Base-by-base conservation (phyloP, 176 grass and related monocot species). In the Alloteropsis semialata region DNA sequence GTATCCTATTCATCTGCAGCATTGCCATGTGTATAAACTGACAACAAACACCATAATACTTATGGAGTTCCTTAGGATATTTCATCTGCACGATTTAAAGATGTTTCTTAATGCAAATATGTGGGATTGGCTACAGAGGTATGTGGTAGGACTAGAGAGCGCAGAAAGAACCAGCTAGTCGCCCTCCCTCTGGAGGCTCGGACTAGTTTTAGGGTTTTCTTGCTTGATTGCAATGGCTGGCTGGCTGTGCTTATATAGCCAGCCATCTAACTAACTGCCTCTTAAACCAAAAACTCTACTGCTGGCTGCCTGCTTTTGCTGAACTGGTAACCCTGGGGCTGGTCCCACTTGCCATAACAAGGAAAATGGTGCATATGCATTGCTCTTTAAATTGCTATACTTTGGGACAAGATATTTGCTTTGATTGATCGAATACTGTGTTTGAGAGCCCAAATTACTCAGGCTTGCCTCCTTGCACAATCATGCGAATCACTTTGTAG, bases 401-500 rank as follows among this genome's bases (percentile, higher is more conserved):
- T 70, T 46, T 84, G 13, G 28, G 38, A 36, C 10, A 17, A 34
- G 6, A 22, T 49, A 21, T 36, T 78, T 78, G 68, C n/a, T 84
- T 65, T 75, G 45, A 43, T 75, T 44, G 13, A 53, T 34, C 18
- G 62, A 58, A 77, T 22, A 11, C 37, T 84, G 8, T 62, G 21
- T 75, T 39, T 77, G 36, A 57, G 18, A 45, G 28, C 17, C 54
- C 49, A 33, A 44, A 59, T 77, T 44, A 42, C 43, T 36, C 42
- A 4, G 22, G 59, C 3, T 84, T 30, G 44, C 45, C 10, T 65
- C 33, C 30, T 50, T 50, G 42, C 22, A 74, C 56, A 84, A 55
- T 54, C 41, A 64, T 78, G 57, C 11, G 8, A 64, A 64, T 64
- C 76, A 78, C 19, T 12, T 79, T 8, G 60, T 67, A 66, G 60